Conservation (phyloP, 2,329 filamentous ascomycete genomes). For the Lasiodiplodia gonubiensis region DNA sequence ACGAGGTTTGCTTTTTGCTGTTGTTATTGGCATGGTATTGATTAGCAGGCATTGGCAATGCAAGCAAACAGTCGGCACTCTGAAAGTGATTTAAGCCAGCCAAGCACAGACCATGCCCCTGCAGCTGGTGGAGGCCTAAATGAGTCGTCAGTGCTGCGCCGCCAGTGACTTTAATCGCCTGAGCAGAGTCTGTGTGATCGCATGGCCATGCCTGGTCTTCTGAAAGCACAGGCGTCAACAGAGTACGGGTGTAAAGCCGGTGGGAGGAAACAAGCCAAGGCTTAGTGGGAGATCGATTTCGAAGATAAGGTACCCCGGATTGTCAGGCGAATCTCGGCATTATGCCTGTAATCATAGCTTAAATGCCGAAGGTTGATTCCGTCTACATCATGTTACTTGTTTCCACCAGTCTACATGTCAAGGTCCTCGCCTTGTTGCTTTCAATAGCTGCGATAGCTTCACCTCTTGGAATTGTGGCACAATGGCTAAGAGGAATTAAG, state of each 20-base stretch:
- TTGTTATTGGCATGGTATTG: neutral
- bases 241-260: neutral
- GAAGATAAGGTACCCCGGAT: constrained; percentile 9
- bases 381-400: neutral
- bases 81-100: neutral
- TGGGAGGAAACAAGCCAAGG: neutral
- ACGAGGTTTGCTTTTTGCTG: neutral
- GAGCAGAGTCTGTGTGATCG: neutral
- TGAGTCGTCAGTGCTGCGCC: neutral
- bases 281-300: neutral
- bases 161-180: neutral
- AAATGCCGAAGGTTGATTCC: constrained; percentile 1
- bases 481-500: neutral
- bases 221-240: neutral
- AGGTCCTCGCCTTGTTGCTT: neutral
- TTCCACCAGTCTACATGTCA: neutral
- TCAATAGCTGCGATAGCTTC: neutral
- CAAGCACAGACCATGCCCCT: constrained; percentile 18
- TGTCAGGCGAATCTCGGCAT: neutral
- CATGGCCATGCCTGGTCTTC: neutral
- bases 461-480: neutral
- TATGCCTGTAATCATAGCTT: neutral
- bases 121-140: constrained; percentile 10
- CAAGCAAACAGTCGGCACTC: constrained; percentile 9
- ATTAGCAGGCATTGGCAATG: constrained; percentile 13